Percentiles rank a stretch among this genome's conserved stretches.
Conservation (phyloP, 805 yeast genomes). For the Citeromyces matritensis region DNA sequence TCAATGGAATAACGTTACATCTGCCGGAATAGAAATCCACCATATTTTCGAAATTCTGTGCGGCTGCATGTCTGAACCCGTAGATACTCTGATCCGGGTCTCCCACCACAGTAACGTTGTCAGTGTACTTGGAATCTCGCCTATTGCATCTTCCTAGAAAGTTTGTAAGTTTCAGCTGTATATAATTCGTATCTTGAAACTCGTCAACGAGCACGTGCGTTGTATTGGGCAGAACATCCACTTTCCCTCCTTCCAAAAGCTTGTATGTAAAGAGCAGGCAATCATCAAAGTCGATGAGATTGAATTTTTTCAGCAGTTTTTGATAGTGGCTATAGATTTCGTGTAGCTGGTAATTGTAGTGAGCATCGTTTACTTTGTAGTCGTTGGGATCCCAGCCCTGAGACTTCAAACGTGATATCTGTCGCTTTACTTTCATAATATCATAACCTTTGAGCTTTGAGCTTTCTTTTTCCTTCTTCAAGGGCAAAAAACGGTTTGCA, state of each 20-base stretch:
- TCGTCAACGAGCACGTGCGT: slow-evolving; percentile 82
- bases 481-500: neutral
- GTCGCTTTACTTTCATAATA: slow-evolving; percentile 20
- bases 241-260: slow-evolving; percentile 21
- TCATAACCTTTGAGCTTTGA: slow-evolving; percentile 18
- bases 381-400: slow-evolving; percentile 28
- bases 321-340: slow-evolving; percentile 39
- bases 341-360: slow-evolving; percentile 5
- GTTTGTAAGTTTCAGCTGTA: slow-evolving; percentile 60
- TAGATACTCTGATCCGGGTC: slow-evolving; percentile 96
- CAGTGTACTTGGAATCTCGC: slow-evolving; percentile 18
- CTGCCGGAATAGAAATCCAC: slow-evolving; percentile 11
- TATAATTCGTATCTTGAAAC: slow-evolving; percentile 78
- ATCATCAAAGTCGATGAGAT: slow-evolving; percentile 72
- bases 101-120: slow-evolving; percentile 78
- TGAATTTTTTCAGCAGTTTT: slow-evolving; percentile 20
- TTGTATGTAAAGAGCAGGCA: slow-evolving; percentile 40
- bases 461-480: slow-evolving; percentile 2
- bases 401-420: slow-evolving; percentile 45
- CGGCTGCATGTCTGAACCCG: slow-evolving; percentile 71
- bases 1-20: slow-evolving; percentile 25
- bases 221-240: slow-evolving; percentile 28
- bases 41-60: slow-evolving; percentile 51
- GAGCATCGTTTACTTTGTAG: neutral
- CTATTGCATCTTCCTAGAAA: slow-evolving; percentile 19